Base-by-base conservation (phyloP, 2,329 filamentous ascomycete species). In the Cadophora sp. region DNA sequence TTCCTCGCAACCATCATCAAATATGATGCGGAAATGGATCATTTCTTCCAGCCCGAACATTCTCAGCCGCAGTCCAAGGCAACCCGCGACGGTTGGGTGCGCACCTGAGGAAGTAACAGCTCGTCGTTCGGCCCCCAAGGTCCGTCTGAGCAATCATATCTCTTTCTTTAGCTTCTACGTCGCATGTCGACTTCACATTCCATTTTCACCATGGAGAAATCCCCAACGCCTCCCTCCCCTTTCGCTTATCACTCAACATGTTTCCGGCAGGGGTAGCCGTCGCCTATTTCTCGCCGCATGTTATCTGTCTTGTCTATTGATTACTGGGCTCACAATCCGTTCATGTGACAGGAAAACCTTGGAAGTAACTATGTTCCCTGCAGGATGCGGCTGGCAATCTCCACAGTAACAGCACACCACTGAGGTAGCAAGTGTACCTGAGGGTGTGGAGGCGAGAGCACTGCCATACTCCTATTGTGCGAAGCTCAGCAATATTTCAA, bases 201-300 rank as follows among this genome's bases (percentile, higher is more conserved):
- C 14, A 29, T 34, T 11, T 37, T 37, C 31, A 24, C 9, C 55
- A 37, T 58, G 29, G 31, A 37, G 27, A 37, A 58, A 3, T 40
- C 55, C 22, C 19, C 29, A 37, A n/a, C n/a, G n/a, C n/a, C 4
- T n/a, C 6, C 55, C 31, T n/a, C 53, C 31, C 53, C n/a, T 58
- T 8, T 58, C 19, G 55, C 31, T 34, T 37, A 58, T 48, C 5
- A 5, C 55, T 37, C 6, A 19, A n/a, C 29, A 58, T 14, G 22
- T 34, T 37, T 40, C n/a, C 55, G 55, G 55, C 55, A 58, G 55
- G 29, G 55, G 22, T n/a, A 37, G n/a, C 55, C 55, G 55, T 58
- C 29, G 55, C 55, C 3, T 24, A 8, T 37, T 29, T 37, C 24
- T 58, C 19, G n/a, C 40, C 31, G 16, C 19, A 58, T 58, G 29